A percentile compares a stretch with the other conserved stretches of the same genome.
Conservation (phyloP, 768 basidiomycete species). For the Dentipellis sp. region DNA sequence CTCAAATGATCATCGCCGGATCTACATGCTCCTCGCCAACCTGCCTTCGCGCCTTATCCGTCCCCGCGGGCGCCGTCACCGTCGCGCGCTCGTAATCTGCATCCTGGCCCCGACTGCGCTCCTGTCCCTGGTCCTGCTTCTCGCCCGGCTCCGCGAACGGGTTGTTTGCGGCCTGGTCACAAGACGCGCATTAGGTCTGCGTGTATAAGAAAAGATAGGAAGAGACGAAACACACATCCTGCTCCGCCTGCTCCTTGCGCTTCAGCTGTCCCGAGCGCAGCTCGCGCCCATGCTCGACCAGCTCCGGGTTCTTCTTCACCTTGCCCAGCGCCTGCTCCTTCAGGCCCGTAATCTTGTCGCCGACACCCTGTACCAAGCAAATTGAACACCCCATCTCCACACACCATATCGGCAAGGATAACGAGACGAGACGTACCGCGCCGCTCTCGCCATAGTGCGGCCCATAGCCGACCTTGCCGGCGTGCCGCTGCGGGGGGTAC, state of each 20-base stretch:
- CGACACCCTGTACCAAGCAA: constrained; percentile 16
- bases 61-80: not conserved
- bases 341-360: constrained; percentile 28
- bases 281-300: constrained; percentile 29
- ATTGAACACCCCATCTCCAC: not conserved
- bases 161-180: not conserved
- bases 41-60: not conserved
- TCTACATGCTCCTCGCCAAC: not conserved
- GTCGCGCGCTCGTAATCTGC: not conserved
- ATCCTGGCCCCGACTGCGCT: not conserved
- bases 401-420: not conserved
- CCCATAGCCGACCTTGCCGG: constrained; percentile 33
- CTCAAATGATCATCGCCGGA: not conserved
- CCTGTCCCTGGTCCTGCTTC: not conserved
- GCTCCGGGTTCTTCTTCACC: constrained; percentile 25
- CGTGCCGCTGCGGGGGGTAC: constrained; percentile 32
- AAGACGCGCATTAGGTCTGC: not conserved
- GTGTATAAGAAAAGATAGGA: not conserved
- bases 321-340: constrained; percentile 33
- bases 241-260: constrained; percentile 25
- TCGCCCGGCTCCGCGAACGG: not conserved
- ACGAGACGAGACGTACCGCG: constrained; percentile 18
- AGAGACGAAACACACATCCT: not conserved
- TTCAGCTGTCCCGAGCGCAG: constrained; percentile 31
- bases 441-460: constrained; percentile 22